Evolutionary conservation across 306 rosid genomes (phyloP), one percentile per base, ranked within the genome.

Genomic region (Prinsepia uniflora): DNA sequence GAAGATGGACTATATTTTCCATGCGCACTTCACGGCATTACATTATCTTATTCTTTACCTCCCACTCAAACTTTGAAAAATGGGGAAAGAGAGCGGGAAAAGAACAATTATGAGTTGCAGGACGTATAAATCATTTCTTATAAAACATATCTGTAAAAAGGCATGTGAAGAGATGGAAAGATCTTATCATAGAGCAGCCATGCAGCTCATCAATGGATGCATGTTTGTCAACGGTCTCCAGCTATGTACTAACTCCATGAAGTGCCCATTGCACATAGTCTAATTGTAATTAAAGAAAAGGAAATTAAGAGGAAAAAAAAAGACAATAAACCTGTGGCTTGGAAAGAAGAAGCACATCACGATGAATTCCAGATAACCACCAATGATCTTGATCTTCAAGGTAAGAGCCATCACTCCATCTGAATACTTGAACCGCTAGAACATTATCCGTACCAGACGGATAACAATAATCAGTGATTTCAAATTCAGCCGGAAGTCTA

Each of bases 311-410:
- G 13, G 71, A 67, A 10, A 48, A 55, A 63, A 63, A 43, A 70
- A 65, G 55, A 61, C 48, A 74, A 82, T 66, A 73, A 76, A 90
- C 98, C 94, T 90, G 75, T 8, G 98, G 98, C 83, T 94, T 90
- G 68, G 97, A 74, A 56, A 94, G 84, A 78, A 94, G 98, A 72
- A 90, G 89, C 70, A 94, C 98, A 60, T 94, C 96, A 44, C 97
- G 96, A 77, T 90, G 98, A 76, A 94, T 87, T 40, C 97, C 98
- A 20, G 98, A 90, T 74, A 94, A 67, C 88, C 97, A 81, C 97
- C 98, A 94, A 30, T 94, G 98, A 68, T 94, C 98, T 84, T 94
- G 97, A 80, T 94, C 98, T 84, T 94, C 98, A 60, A 94, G 95
- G 81, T 94, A 94, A 78, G 90, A 78, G 18, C 98, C 98, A 68